Evolutionary conservation across 495 filamentous ascomycete species (phyloP), one percentile per base, ranked within the genome.

Genomic region (Lichina pygmaea): DNA sequence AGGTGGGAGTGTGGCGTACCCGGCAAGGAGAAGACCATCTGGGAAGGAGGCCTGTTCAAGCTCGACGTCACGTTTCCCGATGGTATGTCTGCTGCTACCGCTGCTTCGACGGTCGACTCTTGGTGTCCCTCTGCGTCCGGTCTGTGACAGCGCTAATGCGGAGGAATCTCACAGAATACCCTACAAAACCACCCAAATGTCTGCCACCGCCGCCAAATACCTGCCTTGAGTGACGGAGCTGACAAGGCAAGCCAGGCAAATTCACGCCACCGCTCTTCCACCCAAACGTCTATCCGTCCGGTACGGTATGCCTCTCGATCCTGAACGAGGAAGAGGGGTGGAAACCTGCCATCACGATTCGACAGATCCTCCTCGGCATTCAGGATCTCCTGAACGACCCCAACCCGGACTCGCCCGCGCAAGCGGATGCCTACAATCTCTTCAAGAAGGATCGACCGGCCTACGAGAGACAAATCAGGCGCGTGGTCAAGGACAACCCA

Each of bases 181-280:
- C 89, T 33, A 95, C 89, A 41, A 99, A 99, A 58, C 89, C 89
- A 31, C 89, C 89, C 0, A 99, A 99, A 61, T 99, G 89, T 93
- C 71, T 48, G 72, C 65, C 24, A 2, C 33, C 38, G 15, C 38
- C 24, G 4, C 24, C 24, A 24, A 24, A 2, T 40, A 16, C 4
- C 8, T 43, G 11, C 16, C 16, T 40, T 17, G 38, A 31, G 24
- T 31, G 43, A 43, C 34, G 39, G 32, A 52, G 15, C 24, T 24
- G 24, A 24, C 24, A 24, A 24, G 24, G 24, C 24, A 24, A 24
- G 24, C 24, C 53, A 95, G 86, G 86, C 75, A 93, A 93, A 72
- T 99, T 99, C 54, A 69, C 75, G 1, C 89, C 89, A 7, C 85
- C 89, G 3, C 77, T 99, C 11, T 99, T 95, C 66, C 89, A 99